Percentiles rank a stretch among this genome's conserved stretches.
phyloP scores from a whole-genome alignment of 768 basidiomycete species.

The Podaxis sp. region DNA sequence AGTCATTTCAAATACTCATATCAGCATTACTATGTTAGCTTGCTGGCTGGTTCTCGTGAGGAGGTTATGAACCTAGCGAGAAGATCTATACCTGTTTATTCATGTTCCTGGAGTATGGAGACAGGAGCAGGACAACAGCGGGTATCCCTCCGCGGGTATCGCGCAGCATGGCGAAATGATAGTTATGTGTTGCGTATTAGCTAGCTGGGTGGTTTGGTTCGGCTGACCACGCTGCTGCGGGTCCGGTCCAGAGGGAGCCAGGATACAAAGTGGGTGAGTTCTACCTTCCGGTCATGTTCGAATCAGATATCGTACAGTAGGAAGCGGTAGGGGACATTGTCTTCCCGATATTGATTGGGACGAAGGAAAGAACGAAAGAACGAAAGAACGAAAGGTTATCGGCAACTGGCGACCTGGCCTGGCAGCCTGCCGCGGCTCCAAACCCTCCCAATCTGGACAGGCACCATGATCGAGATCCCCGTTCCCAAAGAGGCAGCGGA shows the following conservation, averaged over 20 bases:
- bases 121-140: neutral
- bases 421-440: constrained; percentile 7
- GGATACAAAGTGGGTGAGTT: neutral
- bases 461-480: constrained; percentile 10
- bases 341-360: neutral
- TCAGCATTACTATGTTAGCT: neutral
- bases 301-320: neutral
- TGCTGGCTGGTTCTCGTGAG: neutral
- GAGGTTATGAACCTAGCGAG: neutral
- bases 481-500: constrained; percentile 6
- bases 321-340: neutral
- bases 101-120: neutral
- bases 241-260: neutral
- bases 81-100: neutral
- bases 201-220: constrained; percentile 8
- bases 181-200: neutral
- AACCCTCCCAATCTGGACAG: constrained; percentile 3
- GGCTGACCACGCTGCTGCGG: neutral
- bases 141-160: constrained; percentile 1
- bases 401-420: neutral
- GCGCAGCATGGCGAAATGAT: neutral
- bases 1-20: neutral
- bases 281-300: neutral
- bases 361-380: neutral
- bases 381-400: neutral